Percentiles rank a stretch among this genome's conserved stretches.
These are phyloP conservation scores for Trametes cinnabarina DNA, from an alignment of 768 basidiomycete genomes.

Conservation along the genomic window DNA sequence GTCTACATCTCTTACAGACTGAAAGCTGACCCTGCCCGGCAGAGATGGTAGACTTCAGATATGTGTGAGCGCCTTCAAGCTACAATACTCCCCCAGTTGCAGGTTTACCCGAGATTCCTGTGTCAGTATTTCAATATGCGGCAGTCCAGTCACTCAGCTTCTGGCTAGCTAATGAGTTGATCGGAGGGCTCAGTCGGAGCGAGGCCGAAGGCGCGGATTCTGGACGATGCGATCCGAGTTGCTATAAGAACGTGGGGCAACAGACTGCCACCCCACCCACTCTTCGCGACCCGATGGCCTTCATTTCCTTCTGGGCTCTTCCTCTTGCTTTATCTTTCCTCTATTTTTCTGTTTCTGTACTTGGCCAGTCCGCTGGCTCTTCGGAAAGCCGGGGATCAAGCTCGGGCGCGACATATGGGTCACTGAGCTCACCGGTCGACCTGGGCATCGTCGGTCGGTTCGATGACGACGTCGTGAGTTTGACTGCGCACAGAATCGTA, in stretches of 20 bases:
- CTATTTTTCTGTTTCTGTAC: not conserved
- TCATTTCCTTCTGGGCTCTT: not conserved
- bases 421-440: not conserved
- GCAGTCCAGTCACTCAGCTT: too few species aligned
- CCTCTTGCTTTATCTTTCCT: not conserved
- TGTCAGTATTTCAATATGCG: too few species aligned
- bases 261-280: not conserved
- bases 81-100: too few species aligned
- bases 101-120: too few species aligned
- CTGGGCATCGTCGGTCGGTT: not conserved
- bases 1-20: too few species aligned
- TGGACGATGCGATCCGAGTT: too few species aligned
- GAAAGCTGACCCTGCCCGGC: too few species aligned
- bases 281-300: not conserved
- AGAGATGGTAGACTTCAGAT: too few species aligned
- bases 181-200: not conserved
- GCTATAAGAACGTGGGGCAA: not conserved
- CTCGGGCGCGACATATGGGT: not conserved
- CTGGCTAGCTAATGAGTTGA: too few species aligned
- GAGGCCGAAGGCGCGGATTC: not conserved
- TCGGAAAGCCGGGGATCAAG: not conserved
- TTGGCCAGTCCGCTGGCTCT: not conserved
- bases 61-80: too few species aligned
- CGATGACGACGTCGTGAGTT: not conserved
- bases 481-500: too few species aligned